Evolutionary conservation across 805 yeast species (phyloP), one percentile per base, ranked within the genome.

Genomic region (Groenewaldozyma tartarivorans): DNA sequence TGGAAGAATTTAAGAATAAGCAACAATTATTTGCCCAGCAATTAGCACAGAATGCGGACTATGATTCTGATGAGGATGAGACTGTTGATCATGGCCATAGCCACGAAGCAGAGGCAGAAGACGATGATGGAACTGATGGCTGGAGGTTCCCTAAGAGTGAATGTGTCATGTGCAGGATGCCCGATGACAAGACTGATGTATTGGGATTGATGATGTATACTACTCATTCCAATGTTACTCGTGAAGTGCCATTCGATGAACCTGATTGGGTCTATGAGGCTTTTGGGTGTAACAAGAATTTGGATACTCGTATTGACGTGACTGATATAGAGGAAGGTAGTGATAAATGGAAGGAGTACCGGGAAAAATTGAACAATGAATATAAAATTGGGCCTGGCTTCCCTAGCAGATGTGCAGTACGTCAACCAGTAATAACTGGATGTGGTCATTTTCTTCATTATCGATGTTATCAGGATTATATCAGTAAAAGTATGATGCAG

Each of bases 361-460:
- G 76, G 54, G 38, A 51, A 1, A 49, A 52, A 1, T 49, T 66
- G 3, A 67, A 65, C 38, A 58, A 65, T 0, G 56, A 61, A 2
- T 49, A 60, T 31, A 74, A 73, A 0, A 59, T 79, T 47, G 94
- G 94, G 0, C 90, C 87, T 0, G 88, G 90, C 1, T 85, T 81
- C 49, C 75, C 78, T 2, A 38, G 38, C 6, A 39, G 31, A 9
- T 53, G 44, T 13, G 46, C 48, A 24, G 45, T 36, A 27, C 43
- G 40, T 33, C 47, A 47, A 43, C 60, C 47, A 42, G 61, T 81
- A 1, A 67, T 80, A 2, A 72, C 77, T 45, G 80, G 94, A 39
- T 90, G 98, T 64, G 94, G 96, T 1, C 98, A 90, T 61, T 94
- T 95, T 1, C 81, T 90, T 79, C 98, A 90, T 58, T 76, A 73